Evolutionary conservation across 495 filamentous ascomycete genomes (phyloP), one percentile per base, ranked within the genome.

Genomic region (Daldinia vernicosa): DNA sequence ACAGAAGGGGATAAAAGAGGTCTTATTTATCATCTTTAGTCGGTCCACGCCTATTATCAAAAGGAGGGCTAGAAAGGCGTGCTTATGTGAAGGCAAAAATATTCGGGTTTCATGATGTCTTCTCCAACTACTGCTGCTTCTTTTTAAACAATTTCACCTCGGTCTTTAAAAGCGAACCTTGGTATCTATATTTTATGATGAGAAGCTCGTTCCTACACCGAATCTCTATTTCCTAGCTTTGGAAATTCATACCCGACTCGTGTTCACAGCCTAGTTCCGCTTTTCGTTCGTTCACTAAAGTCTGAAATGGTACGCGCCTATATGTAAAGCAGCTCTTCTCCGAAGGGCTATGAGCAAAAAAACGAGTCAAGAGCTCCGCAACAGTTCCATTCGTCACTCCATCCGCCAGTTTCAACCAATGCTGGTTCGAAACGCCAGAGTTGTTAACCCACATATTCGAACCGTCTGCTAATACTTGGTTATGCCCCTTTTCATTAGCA

Each of bases 381-480:
- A 72, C 47, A 26, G 45, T 72, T 22, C 50, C 60, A 37, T 72
- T 72, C 19, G 70, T 61, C 28, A 72, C 65, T 6, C 70, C 70
- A 24, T 69, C 67, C 52, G 63, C 75, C 17, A 82, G 63, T 43
- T 50, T 70, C 64, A 83, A 28, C 62, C 76, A 82, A 33, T 74
- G 66, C 67, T 81, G 81, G 32, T 76, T 76, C 27, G 52, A 66
- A 14, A 75, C 57, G 14, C 22, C 9, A 5, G 72, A 55, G 17
- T 80, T 78, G 27, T 73, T 75, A 6, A 82, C 66, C 81, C 80
- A 83, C 14, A 2, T 6, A 39, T 83, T 83, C 9, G 76, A 54
- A 4, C 81, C 81, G 19, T 80, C 50, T 0, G 55, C 35, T 5
- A 60, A 40, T 12, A 80, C 74, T 26, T 72, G 32, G 45, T 82